These are phyloP conservation scores for Naganishia liquefaciens DNA, from an alignment of 1,284 basidiomycete genomes.

Conservation along the genomic window DNA sequence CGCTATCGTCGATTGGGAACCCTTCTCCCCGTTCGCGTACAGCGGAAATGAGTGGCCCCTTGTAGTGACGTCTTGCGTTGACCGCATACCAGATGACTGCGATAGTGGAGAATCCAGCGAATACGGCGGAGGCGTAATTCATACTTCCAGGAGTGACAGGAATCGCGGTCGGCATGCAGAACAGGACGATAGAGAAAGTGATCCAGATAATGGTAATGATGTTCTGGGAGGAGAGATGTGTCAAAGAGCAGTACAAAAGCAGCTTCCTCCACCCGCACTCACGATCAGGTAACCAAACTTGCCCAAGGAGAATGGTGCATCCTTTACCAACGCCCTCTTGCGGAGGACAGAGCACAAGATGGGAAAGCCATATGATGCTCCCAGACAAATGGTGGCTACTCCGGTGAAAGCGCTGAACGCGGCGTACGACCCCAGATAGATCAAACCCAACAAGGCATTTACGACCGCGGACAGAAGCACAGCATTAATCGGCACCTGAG, in stretches of 20 bases:
- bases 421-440: constrained; percentile 50
- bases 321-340: constrained; percentile 45
- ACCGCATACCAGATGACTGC: constrained; percentile 51
- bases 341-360: constrained; percentile 52
- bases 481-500: constrained; percentile 53
- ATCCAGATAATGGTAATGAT: constrained; percentile 55
- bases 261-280: constrained; percentile 28
- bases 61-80: constrained; percentile 35
- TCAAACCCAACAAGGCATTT: constrained; percentile 53
- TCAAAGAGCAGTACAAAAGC: not conserved
- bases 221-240: constrained; percentile 44
- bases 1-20: constrained; percentile 1
- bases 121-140: constrained; percentile 54
- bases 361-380: constrained; percentile 53
- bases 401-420: constrained; percentile 49
- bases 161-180: constrained; percentile 56
- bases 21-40: constrained; percentile 7
- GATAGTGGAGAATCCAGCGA: constrained; percentile 50
- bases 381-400: constrained; percentile 50
- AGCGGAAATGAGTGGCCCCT: constrained; percentile 26
- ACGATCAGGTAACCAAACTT: constrained; percentile 50
- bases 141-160: constrained; percentile 52
- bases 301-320: constrained; percentile 54
- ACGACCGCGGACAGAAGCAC: constrained; percentile 54
- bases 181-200: constrained; percentile 54